Percentiles rank a stretch among this genome's conserved stretches.
Evolutionary conservation across 1,284 basidiomycete genomes (phyloP).

Genomic region (Heterobasidion annosum): DNA sequence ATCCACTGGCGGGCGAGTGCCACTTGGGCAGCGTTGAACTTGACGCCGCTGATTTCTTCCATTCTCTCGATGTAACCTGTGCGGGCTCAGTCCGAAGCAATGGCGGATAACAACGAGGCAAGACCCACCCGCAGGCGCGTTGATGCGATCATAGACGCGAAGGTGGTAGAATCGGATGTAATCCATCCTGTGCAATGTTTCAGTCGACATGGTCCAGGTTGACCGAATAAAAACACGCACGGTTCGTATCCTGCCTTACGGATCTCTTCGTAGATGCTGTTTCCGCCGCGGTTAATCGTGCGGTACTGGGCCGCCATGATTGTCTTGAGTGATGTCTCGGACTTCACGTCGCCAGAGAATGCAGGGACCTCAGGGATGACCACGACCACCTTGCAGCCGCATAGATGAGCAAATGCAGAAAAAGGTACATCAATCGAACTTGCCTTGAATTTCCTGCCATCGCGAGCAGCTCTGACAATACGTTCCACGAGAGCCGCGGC

Average conservation of each 20-base stretch:
- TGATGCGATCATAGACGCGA: slow-evolving; percentile 86
- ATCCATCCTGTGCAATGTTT: slow-evolving; percentile 39
- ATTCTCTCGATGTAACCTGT: slow-evolving; percentile 53
- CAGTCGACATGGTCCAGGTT: neutral
- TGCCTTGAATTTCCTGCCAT: slow-evolving; percentile 75
- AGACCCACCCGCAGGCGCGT: slow-evolving; percentile 53
- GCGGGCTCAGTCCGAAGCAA: neutral
- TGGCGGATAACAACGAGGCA: too few relatives aligned
- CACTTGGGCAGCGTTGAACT: slow-evolving; percentile 80
- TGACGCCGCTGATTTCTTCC: slow-evolving; percentile 69
- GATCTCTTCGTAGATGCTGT: slow-evolving; percentile 80
- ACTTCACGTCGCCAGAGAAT: slow-evolving; percentile 77
- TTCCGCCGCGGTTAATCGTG: slow-evolving; percentile 82
- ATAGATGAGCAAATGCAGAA: neutral
- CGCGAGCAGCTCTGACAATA: slow-evolving; percentile 69
- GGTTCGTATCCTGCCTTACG: slow-evolving; percentile 77
- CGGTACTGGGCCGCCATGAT: slow-evolving; percentile 82
- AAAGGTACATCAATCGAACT: neutral
- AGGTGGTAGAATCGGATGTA: slow-evolving; percentile 88
- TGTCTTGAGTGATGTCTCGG: slow-evolving; percentile 58
- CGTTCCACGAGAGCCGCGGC: slow-evolving; percentile 77
- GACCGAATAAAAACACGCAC: slow-evolving; percentile 30
- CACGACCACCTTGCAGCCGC: slow-evolving; percentile 51
- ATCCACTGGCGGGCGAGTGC: slow-evolving; percentile 83
- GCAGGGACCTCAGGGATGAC: slow-evolving; percentile 79